Base-by-base conservation (phyloP, 1,139 yeast genomes). In the Taphrina pruni region DNA sequence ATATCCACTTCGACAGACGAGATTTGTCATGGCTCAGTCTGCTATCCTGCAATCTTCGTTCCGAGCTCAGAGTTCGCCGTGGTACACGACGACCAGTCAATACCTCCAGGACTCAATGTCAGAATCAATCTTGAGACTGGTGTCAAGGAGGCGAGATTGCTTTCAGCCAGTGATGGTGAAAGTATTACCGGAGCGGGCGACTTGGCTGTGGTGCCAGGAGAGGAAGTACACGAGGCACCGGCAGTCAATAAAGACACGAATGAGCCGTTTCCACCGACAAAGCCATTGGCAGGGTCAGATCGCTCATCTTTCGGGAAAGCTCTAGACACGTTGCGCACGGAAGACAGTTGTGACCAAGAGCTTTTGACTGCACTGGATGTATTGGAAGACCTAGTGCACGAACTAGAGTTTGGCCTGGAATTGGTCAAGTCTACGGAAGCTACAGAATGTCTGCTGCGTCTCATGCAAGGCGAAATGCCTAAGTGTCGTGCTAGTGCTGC, bases 101-200 rank as follows among this genome's bases (percentile, higher is more conserved):
- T 73, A 7, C 72, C 73, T 11, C 70, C 83, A 80, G 76, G 87
- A 0, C 79, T 91, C 58, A 96, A 91, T 78, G 86, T 89, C 58
- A 81, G 90, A 75, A 76, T 88, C 75, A 85, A 90, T 76, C 79
- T 89, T 69, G 91, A 88, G 38, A 88, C 92, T 0, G 86, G 88
- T 38, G 77, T 79, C 52, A 85, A 82, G 75, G 90, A 88, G 76
- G 97, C 96, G 0, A 88, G 85, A 73, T 70, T 88, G 9, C 76
- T 81, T 32, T 11, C 41, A 43, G 21, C 57, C 9, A 43, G 26
- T n/a, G 32, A 48, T 3, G 43, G 7, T 6, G 35, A 50, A n/a
- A 60, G 17, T 17, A 64, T 8, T n/a, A 12, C 9, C 21, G 68
- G 50, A 11, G 5, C 43, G 9, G 41, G 26, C 8, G 48, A 46